Percentiles rank a stretch among this genome's conserved stretches.
Evolutionary conservation across 306 rosid species (phyloP).

Genomic region (Trifolium subterraneum): DNA sequence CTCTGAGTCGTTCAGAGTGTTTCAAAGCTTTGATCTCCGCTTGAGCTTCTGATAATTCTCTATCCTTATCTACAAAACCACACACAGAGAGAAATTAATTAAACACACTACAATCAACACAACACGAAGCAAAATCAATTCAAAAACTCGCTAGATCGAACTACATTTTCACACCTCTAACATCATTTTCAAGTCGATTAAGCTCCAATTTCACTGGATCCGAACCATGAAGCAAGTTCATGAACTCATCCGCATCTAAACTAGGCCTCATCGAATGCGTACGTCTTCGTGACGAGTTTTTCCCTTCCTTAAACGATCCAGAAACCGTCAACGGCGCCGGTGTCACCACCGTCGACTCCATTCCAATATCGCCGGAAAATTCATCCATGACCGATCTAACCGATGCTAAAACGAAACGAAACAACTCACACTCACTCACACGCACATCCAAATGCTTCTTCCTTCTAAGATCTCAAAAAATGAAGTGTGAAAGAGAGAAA

Average conservation of each 20-base stretch:
- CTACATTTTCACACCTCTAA: slow-evolving; percentile 89
- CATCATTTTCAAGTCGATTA: slow-evolving; percentile 98
- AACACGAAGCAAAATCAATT: slow-evolving; percentile 47
- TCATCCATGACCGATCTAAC: slow-evolving; percentile 93
- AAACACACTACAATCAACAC: slow-evolving; percentile 32
- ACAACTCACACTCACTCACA: slow-evolving; percentile 3
- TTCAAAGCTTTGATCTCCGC: slow-evolving; percentile 97
- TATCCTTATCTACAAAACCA: slow-evolving; percentile 83
- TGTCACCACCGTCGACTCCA: slow-evolving; percentile 41
- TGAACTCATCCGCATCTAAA: slow-evolving; percentile 90
- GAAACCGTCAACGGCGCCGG: slow-evolving; percentile 67
- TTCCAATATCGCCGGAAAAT: slow-evolving; percentile 63
- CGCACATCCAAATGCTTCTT: slow-evolving; percentile 63
- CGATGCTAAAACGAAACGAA: slow-evolving; percentile 26
- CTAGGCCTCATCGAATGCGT: slow-evolving; percentile 74
- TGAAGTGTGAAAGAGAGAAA: slow-evolving; percentile 25
- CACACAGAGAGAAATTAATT: neutral
- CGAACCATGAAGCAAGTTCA: slow-evolving; percentile 94
- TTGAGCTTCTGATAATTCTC: slow-evolving; percentile 89
- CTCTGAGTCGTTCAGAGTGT: slow-evolving; percentile 87
- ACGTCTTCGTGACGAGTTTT: slow-evolving; percentile 78
- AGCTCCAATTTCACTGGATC: slow-evolving; percentile 99
- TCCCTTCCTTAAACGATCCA: slow-evolving; percentile 96
- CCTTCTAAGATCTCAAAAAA: slow-evolving; percentile 6
- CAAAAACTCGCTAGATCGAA: slow-evolving; percentile 70